Evolutionary conservation across 2,329 filamentous ascomycete genomes (phyloP).

Genomic region (Cercospora zeina): DNA sequence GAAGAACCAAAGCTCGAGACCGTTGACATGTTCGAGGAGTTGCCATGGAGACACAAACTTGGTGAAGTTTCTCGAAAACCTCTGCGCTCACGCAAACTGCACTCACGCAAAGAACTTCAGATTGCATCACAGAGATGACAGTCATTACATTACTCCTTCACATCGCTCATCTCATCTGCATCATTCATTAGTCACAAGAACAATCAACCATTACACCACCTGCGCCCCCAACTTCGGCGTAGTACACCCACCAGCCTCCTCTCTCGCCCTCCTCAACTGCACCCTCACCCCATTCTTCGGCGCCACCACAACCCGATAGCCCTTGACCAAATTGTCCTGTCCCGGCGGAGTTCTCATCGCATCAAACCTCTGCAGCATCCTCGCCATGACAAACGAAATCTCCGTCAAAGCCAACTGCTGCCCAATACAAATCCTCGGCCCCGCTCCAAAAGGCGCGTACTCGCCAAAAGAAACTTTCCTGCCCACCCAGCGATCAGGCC

Average conservation of each 20-base stretch:
- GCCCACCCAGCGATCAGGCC: conserved; percentile 36
- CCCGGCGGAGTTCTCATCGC: conserved; percentile 24
- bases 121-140: not conserved
- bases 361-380: conserved; percentile 26
- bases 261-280: conserved; percentile 6
- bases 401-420: conserved; percentile 27
- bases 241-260: not conserved
- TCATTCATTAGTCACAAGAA: not conserved
- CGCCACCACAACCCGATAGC: conserved; percentile 28
- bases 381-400: conserved; percentile 26
- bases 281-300: conserved; percentile 32
- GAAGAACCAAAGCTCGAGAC: not conserved
- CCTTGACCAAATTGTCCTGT: conserved; percentile 28
- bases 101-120: not conserved
- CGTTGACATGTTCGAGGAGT: not conserved
- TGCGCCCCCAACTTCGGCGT: conserved; percentile 1
- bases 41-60: conserved; percentile 5
- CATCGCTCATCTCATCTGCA: not conserved
- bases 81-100: not conserved
- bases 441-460: conserved; percentile 31
- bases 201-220: not conserved
- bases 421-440: conserved; percentile 30
- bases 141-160: not conserved
- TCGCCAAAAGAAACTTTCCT: conserved; percentile 26
- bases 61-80: not conserved